Evolutionary conservation across 495 filamentous ascomycete species (phyloP).

Genomic region (Aspergillus asperescens): DNA sequence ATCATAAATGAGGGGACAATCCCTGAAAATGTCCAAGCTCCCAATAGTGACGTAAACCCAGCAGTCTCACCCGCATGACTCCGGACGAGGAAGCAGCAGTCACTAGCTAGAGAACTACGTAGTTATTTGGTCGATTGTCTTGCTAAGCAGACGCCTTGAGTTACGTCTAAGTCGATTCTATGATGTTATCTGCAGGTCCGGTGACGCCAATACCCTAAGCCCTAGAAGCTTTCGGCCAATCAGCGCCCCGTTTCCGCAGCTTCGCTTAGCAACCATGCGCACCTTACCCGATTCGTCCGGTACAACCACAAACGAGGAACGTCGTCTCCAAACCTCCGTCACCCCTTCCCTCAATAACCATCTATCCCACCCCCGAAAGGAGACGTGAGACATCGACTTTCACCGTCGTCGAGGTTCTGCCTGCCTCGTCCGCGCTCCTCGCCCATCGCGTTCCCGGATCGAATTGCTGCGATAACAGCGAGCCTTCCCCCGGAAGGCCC

Average conservation of each 20-base stretch:
- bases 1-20: not conserved
- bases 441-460: conserved; percentile 23
- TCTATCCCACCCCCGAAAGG: conserved; percentile 26
- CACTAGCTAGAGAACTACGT: too few species aligned
- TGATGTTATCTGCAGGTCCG: conserved; percentile 19
- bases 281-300: conserved; percentile 25
- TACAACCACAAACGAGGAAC: conserved; percentile 24
- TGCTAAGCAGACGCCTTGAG: not conserved
- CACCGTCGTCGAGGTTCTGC: conserved; percentile 31
- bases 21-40: not conserved
- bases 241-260: conserved; percentile 6
- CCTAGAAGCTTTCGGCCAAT: conserved; percentile 24
- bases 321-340: conserved; percentile 17
- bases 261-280: conserved; percentile 29
- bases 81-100: too few species aligned
- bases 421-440: conserved; percentile 22
- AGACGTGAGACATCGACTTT: conserved; percentile 29
- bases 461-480: conserved; percentile 42
- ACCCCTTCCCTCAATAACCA: conserved; percentile 23
- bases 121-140: not conserved
- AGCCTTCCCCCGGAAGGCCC: conserved; percentile 48
- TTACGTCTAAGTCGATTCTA: conserved; percentile 4
- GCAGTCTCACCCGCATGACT: not conserved
- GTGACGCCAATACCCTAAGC: conserved; percentile 31
- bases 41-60: not conserved